Evolutionary conservation across 495 filamentous ascomycete species (phyloP).

Genomic region (Hamigera avellanea): DNA sequence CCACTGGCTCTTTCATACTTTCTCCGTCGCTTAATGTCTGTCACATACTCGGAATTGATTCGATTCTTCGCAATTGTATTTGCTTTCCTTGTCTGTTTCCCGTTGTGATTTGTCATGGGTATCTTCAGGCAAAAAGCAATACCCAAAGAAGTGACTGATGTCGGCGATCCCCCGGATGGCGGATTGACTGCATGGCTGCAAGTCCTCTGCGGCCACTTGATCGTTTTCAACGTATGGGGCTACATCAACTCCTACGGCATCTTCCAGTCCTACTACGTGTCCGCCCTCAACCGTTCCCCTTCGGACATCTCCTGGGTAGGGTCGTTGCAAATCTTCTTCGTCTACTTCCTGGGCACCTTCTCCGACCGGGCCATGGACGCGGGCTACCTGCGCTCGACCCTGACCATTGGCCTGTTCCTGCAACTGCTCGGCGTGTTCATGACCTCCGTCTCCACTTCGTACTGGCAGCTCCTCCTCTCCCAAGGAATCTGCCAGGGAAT

Average conservation of each 20-base stretch:
- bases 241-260: slow-evolving; percentile 54
- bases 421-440: slow-evolving; percentile 52
- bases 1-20: no score
- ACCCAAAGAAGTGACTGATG: no score
- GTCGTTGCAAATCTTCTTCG: slow-evolving; percentile 22
- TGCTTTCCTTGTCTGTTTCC: no score
- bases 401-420: slow-evolving; percentile 39
- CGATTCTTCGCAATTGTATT: no score
- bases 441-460: slow-evolving; percentile 39
- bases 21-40: no score
- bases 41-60: no score
- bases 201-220: slow-evolving; percentile 41
- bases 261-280: slow-evolving; percentile 58
- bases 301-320: slow-evolving; percentile 52
- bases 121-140: no score
- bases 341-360: slow-evolving; percentile 22
- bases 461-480: slow-evolving; percentile 59
- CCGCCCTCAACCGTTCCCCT: slow-evolving; percentile 24
- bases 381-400: slow-evolving; percentile 43
- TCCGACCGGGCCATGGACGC: slow-evolving; percentile 48
- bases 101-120: no score
- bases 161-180: background rate
- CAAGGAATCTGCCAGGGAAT: slow-evolving; percentile 59
- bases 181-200: slow-evolving; percentile 48
- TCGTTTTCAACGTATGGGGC: slow-evolving; percentile 47